Evolutionary conservation across 495 filamentous ascomycete genomes (phyloP), one percentile per base, ranked within the genome.

Genomic region (Pseudoneurospora amorphoporcata): DNA sequence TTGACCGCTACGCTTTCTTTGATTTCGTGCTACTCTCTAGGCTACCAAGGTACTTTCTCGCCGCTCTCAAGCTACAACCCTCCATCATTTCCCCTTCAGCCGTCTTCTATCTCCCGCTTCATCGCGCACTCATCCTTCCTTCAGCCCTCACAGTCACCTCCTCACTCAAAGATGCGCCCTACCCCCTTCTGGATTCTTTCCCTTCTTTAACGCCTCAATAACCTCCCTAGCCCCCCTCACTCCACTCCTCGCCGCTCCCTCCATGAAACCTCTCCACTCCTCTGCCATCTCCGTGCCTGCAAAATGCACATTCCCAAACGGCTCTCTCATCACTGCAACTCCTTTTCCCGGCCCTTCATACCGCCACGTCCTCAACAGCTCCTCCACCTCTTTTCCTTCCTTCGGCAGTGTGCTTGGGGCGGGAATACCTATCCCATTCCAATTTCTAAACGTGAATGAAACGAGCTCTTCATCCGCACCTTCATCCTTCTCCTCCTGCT

Each of bases 211-310:
- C 37, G 12, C 45, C 39, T 53, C 32, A 16, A 79, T 68, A 17
- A 83, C 81, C 71, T 87, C 84, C 19, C 70, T 72, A 5, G 80
- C 84, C 3, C 76, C 84, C 70, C 79, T 77, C 38, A 80, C 70
- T 0, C 84, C 84, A 41, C 73, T 77, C 14, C 79, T 47, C 8
- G 86, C 71, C 3, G 85, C 85, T 0, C 86, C 85, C 72, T 86
- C 84, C 84, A 87, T 86, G 72, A 84, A 85, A 19, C 85, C 85
- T 72, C 78, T 81, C 84, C 84, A 86, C 23, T 79, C 78, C 10
- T 39, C 72, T 3, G 83, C 76, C 37, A 79, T 84, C 76, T 87
- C 86, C 4, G 83, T 83, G 2, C 84, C 85, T 0, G 79, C 82
- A 77, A 87, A 87, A 73, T 87, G 86, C 17, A 86, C n/a, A 72